Conservation (phyloP, 2,329 filamentous ascomycete species). For the Botrytis cinerea region DNA sequence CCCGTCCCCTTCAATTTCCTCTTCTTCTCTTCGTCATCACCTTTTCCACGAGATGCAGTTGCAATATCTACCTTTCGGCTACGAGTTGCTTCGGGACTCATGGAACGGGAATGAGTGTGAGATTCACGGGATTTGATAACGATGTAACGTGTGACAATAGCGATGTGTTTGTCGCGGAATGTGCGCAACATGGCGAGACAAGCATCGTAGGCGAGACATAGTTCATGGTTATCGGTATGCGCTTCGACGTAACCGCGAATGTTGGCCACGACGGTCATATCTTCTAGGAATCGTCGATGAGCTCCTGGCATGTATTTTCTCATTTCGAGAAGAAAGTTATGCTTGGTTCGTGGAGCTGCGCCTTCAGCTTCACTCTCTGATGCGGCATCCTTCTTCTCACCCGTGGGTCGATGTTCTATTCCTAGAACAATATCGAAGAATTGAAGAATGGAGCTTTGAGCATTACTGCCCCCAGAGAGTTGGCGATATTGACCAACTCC, state of each 20-base stretch:
- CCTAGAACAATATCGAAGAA: conserved; percentile 94
- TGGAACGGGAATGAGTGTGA: conserved; percentile 61
- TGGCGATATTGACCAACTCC: conserved; percentile 70
- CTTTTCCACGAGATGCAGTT: conserved; percentile 50
- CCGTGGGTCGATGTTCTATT: conserved; percentile 87
- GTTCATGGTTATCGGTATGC: conserved; percentile 59
- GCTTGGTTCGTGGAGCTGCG: conserved; percentile 54
- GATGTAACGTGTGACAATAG: conserved; percentile 94
- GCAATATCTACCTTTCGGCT: conserved; percentile 61
- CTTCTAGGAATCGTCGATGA: conserved; percentile 84
- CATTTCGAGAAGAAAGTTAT: conserved; percentile 98
- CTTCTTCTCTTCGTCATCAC: conserved; percentile 44
- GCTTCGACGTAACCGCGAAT: conserved; percentile 79
- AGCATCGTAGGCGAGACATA: conserved; percentile 85
- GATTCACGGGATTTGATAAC: conserved; percentile 82
- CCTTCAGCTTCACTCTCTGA: conserved; percentile 51
- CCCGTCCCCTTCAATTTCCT: conserved; percentile 83
- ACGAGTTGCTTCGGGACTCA: conserved; percentile 52
- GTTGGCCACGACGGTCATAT: conserved; percentile 78
- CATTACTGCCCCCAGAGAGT: conserved; percentile 92
- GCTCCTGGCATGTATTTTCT: conserved; percentile 93
- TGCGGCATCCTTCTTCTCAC: conserved; percentile 58
- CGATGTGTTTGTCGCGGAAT: conserved; percentile 80
- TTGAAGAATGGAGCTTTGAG: conserved; percentile 94
- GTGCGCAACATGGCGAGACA: conserved; percentile 74